Percentiles rank a stretch among this genome's conserved stretches.
phyloP scores from a whole-genome alignment of 169 alveolate genomes.

The Eimeria maxima region DNA sequence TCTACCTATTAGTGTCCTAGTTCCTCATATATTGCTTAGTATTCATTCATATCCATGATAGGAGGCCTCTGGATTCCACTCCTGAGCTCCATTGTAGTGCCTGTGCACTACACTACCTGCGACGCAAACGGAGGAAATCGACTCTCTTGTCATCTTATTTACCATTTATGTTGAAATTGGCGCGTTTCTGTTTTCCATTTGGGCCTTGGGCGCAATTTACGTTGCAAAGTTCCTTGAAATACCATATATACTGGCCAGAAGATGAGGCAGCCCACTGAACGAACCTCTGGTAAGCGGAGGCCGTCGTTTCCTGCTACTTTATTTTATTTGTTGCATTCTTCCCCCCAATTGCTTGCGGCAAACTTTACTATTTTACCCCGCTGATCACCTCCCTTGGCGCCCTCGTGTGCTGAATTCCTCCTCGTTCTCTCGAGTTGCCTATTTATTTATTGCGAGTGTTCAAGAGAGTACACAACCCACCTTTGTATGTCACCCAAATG shows the following conservation, averaged over 20 bases:
- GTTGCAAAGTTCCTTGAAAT: not conserved
- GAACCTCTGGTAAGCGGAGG: not conserved
- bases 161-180: no score
- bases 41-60: no score
- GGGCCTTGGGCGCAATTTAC: not conserved
- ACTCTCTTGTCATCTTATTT: no score
- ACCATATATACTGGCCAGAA: not conserved
- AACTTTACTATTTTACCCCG: not conserved
- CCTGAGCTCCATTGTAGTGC: no score
- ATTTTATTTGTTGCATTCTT: not conserved
- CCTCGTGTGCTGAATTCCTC: not conserved
- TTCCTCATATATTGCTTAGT: no score
- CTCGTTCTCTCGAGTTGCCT: not conserved
- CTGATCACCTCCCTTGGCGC: not conserved
- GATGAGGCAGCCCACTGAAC: conserved; percentile 60
- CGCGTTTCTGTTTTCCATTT: no score
- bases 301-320: not conserved
- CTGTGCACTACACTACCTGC: no score
- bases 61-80: no score
- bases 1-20: not conserved
- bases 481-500: no score
- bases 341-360: not conserved
- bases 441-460: not conserved
- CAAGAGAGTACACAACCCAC: no score
- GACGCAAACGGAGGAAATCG: no score